Evolutionary conservation across 2,329 filamentous ascomycete genomes (phyloP), one percentile per base, ranked within the genome.

Genomic region (Bipolaris zeicola): DNA sequence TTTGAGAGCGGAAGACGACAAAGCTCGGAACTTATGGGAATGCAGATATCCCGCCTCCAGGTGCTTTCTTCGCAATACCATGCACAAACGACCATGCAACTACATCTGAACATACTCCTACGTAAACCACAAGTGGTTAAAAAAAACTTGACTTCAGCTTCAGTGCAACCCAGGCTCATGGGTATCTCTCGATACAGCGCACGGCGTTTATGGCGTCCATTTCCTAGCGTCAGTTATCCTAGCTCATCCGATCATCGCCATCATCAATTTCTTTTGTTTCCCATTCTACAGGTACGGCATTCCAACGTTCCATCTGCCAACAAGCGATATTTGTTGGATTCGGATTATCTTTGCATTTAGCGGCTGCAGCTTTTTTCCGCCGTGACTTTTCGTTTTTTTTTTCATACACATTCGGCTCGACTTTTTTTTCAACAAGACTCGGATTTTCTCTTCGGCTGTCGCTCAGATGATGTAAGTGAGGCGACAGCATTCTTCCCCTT

Each of bases 1-100:
- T 97, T 73, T 96, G 45, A 46, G 47, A 34, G 26, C n/a, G 10
- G 16, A 33, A 45, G 34, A 4, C 20, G 26, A 41, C 22, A 24
- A 11, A 24, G 37, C 33, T 24, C 28, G 37, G 26, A 51, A 37
- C 26, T 18, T 24, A 16, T 22, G 42, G 28, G 49, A 16, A 28
- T 39, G 16, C 53, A 38, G 31, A 34, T 52, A 41, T 18, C 33
- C 42, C 37, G 18, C 45, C 22, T 45, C 42, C 42, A 43, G 26
- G n/a, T 57, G 44, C 39, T 49, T 44, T 45, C 50, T 50, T 49
- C 42, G 18, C 22, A 47, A 57, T 50, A n/a, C 43, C 55, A 55
- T 48, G 11, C 38, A 52, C 31, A 37, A 22, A 43, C 36, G 44
- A 49, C 39, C 16, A 43, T 43, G 37, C 38, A 33, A 34, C 5